Evolutionary conservation across 352 stramenopile species (phyloP), one percentile per base, ranked within the genome.

Genomic region (Globisporangium mamillatum): DNA sequence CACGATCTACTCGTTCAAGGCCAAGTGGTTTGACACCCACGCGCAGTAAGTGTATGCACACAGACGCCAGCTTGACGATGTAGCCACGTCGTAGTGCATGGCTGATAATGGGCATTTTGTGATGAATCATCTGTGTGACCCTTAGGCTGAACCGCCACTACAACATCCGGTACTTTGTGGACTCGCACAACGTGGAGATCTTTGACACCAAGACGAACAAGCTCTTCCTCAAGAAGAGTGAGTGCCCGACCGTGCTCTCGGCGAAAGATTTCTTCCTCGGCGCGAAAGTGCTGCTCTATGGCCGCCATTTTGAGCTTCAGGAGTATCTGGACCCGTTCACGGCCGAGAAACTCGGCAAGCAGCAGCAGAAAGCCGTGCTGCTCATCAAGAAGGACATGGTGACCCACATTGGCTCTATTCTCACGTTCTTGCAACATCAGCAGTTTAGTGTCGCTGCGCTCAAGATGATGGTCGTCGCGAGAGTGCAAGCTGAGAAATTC

Each of bases 141-240:
- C 34, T 4, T 4, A 94, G 86, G 77, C 75, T 94, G 1, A 83
- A 92, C 69, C 82, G 86, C 22, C 84, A 89, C 25, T 94, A 87
- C 76, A 82, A 86, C 62, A 75, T 94, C 56, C 84, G 86, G 34
- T 96, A 94, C 75, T 97, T 90, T 65, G 69, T 82, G 27, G 82
- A 94, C 52, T 81, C 77, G 57, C 74, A 94, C 75, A 79, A 94
- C 59, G 77, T 95, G 55, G 90, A 97, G 78, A 96, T 97, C 75
- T 89, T 94, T 68, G 90, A 97, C 69, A 77, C 84, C 32, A 95
- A 95, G 73, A 92, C 79, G 10, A 93, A 89, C 72, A 88, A 93
- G 52, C 80, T 93, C 10, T 98, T 98, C 71, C 83, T 98, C 16
- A 97, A 97, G 69, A 96, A 94, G 67, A 95, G 87, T 36, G 91